Evolutionary conservation across 306 rosid species (phyloP), one percentile per base, ranked within the genome.

Genomic region (Sophora flavescens): DNA sequence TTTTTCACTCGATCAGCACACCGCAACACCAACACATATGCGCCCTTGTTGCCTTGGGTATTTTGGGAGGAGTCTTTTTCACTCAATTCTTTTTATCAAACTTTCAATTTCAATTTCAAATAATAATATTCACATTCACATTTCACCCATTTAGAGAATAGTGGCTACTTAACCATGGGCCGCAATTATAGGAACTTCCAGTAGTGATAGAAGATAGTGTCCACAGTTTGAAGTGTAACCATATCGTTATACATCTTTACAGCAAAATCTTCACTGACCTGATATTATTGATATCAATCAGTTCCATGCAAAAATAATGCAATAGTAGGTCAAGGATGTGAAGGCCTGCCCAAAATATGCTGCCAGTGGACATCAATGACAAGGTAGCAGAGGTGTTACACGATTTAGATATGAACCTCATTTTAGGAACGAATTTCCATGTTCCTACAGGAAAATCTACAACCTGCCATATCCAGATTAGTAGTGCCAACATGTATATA

Each of bases 391-490:
- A 35, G 16, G 75, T 42, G 18, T 63, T 45, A 8, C 70, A 71
- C 3, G 82, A 52, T 74, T 82, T 88, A 9, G 89, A 79, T 72
- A 88, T 81, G 81, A 82, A 73, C 35, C 63, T 52, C 75, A 69
- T 32, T 62, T 84, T 80, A 57, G 85, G 73, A 73, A 86, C 63
- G 71, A 86, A 86, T 15, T 42, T 78, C 17, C 84, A 78, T 78
- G 82, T 82, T 57, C 92, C 95, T 60, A 89, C 90, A 0, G 95
- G 90, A 62, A 90, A 84, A 45, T 88, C 80, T 82, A 88, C 26
- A 30, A 66, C 79, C 89, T 88, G 77, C 42, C 51, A 67, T 44
- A 32, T 65, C 17, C 50, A 33, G 38, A 22, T 36, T 36, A 75
- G 68, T 50, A 28, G 68, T 7, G 72, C 26, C 56, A 44, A 15